Conservation (phyloP, 352 stramenopile genomes). For the Blastocystis sp. region DNA sequence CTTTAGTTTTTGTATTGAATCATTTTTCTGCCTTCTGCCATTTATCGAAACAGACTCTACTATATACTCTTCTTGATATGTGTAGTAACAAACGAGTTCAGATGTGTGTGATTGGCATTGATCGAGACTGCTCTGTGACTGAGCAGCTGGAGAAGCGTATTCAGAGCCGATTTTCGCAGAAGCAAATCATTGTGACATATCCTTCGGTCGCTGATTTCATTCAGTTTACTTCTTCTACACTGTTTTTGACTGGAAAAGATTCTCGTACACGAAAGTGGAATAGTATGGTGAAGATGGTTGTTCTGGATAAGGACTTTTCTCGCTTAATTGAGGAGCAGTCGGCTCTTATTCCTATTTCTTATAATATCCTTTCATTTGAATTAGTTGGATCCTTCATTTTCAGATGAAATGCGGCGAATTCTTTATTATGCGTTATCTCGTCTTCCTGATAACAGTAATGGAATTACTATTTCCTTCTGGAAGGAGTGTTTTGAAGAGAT, state of each 20-base stretch:
- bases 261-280: neutral
- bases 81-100: slow-evolving; percentile 10
- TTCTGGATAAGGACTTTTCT: neutral
- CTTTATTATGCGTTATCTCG: neutral
- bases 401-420: neutral
- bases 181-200: slow-evolving; percentile 13
- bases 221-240: neutral
- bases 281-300: neutral
- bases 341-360: neutral
- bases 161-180: slow-evolving; percentile 26
- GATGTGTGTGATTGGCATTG: slow-evolving; percentile 22
- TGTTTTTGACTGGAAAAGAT: neutral
- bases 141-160: slow-evolving; percentile 35
- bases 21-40: slow-evolving; percentile 56
- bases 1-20: slow-evolving; percentile 32
- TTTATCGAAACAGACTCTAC: slow-evolving; percentile 36
- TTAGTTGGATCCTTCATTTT: neutral
- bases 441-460: neutral
- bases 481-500: neutral
- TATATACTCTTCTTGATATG: slow-evolving; percentile 52
- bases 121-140: slow-evolving; percentile 1
- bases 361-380: neutral
- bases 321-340: neutral
- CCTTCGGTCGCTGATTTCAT: neutral
- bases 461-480: neutral